phyloP scores from a whole-genome alignment of 805 yeast species.

The Saccharomyces jurei region DNA sequence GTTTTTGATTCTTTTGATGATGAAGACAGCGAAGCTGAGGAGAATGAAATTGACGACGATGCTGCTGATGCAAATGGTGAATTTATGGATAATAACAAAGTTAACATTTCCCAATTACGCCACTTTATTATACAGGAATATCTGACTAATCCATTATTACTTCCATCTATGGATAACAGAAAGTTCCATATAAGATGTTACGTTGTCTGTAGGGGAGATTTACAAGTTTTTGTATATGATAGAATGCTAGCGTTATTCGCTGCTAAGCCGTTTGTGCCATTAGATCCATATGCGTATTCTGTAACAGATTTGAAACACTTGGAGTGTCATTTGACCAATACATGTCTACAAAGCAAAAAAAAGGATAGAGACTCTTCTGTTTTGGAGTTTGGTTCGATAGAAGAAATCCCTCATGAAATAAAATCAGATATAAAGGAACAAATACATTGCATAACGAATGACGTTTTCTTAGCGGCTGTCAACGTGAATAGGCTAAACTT shows the following conservation, averaged over 20 bases:
- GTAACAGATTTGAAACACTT: constrained; percentile 36
- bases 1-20: constrained; percentile 85
- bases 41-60: constrained; percentile 37
- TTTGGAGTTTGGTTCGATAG: constrained; percentile 52
- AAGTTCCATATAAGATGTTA: constrained; percentile 89
- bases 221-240: constrained; percentile 71
- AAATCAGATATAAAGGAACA: constrained; percentile 41
- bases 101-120: constrained; percentile 78
- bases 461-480: constrained; percentile 72
- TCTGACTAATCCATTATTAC: constrained; percentile 55
- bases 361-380: constrained; percentile 40
- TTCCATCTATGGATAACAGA: constrained; percentile 49
- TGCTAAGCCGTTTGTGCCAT: constrained; percentile 32
- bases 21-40: constrained; percentile 54
- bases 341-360: constrained; percentile 69
- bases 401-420: constrained; percentile 33
- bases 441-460: constrained; percentile 55
- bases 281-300: constrained; percentile 21
- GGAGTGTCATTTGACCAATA: constrained; percentile 83
- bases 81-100: constrained; percentile 42
- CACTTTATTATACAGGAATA: constrained; percentile 89
- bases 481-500: constrained; percentile 78
- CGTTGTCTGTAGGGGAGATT: constrained; percentile 64
- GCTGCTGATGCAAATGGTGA: constrained; percentile 19
- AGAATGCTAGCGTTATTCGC: constrained; percentile 82